Conservation (phyloP, 2,329 filamentous ascomycete genomes). For the Fusarium sp. region DNA sequence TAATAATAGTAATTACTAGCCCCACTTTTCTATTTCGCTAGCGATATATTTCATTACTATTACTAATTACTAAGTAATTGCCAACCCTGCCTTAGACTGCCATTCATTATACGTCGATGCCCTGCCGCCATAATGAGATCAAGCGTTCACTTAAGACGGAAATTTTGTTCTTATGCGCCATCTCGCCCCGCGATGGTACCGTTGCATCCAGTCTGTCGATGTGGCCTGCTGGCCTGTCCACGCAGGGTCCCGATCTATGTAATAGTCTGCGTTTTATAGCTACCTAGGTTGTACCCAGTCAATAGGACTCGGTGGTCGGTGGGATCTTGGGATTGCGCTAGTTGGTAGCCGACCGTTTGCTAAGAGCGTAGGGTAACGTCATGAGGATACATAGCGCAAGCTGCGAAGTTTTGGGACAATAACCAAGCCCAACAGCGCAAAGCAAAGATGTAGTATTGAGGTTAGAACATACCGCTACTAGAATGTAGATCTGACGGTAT, state of each 20-base stretch:
- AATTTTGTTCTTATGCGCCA: slow-evolving; percentile 43
- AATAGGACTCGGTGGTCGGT: slow-evolving; percentile 25
- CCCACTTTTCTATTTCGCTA: too few relatives aligned
- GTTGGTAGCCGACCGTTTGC: slow-evolving; percentile 30
- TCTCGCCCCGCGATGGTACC: slow-evolving; percentile 48
- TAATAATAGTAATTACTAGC: too few relatives aligned
- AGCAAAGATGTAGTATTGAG: not conserved
- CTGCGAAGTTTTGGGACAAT: slow-evolving; percentile 3
- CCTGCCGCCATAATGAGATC: slow-evolving; percentile 22
- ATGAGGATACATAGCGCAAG: slow-evolving; percentile 14
- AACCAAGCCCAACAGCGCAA: slow-evolving; percentile 2
- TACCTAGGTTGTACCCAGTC: slow-evolving; percentile 3
- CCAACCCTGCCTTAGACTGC: slow-evolving; percentile 12
- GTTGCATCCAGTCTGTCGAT: slow-evolving; percentile 45
- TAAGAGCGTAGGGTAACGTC: slow-evolving; percentile 22
- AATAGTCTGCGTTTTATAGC: slow-evolving; percentile 9
- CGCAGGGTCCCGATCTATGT: slow-evolving; percentile 36
- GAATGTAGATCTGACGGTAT: not conserved
- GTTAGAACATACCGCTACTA: not conserved
- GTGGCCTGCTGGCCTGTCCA: slow-evolving; percentile 27
- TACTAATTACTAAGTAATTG: too few relatives aligned
- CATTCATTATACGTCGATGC: slow-evolving; percentile 21
- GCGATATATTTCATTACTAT: too few relatives aligned
- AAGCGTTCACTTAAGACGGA: slow-evolving; percentile 26
- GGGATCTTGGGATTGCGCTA: slow-evolving; percentile 36